phyloP scores from a whole-genome alignment of 441 rosid species.

The Melastoma candidum region DNA sequence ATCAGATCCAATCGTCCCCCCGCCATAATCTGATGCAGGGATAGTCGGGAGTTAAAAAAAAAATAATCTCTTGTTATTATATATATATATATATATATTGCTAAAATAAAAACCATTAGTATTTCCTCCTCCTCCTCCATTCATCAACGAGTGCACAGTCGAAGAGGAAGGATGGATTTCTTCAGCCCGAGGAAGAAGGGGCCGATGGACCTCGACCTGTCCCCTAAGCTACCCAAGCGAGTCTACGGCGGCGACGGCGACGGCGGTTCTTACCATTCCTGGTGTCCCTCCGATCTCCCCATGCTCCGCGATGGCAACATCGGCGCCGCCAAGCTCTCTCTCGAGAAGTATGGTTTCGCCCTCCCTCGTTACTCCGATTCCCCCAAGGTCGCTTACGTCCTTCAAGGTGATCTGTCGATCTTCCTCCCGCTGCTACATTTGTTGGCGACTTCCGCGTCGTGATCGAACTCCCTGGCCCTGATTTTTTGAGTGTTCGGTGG shows the following conservation, averaged over 20 bases:
- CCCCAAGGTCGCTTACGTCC: constrained; percentile 77
- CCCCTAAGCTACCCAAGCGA: constrained; percentile 59
- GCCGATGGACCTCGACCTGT: constrained; percentile 63
- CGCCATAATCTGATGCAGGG: no score
- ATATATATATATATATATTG: no score
- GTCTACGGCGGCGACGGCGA: constrained; percentile 57
- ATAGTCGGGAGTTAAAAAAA: no score
- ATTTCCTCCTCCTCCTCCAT: no score
- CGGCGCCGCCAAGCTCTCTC: constrained; percentile 77
- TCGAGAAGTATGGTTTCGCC: constrained; percentile 64
- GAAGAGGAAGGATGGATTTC: no score
- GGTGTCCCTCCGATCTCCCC: constrained; percentile 66
- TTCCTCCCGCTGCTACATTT: constrained; percentile 58
- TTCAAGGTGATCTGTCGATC: constrained; percentile 75
- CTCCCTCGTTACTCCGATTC: constrained; percentile 81
- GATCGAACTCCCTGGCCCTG: no score
- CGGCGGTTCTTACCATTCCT: constrained; percentile 67
- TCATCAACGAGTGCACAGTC: no score
- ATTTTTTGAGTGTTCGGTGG: no score
- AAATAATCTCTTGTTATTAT: no score
- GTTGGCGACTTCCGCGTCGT: constrained; percentile 67
- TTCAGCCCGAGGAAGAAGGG: neutral
- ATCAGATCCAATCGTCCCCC: no score
- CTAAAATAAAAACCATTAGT: no score
- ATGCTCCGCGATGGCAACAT: constrained; percentile 71